These are phyloP conservation scores for Petunia secreta DNA, from an alignment of 257 asterid species.

Conservation along the genomic window DNA sequence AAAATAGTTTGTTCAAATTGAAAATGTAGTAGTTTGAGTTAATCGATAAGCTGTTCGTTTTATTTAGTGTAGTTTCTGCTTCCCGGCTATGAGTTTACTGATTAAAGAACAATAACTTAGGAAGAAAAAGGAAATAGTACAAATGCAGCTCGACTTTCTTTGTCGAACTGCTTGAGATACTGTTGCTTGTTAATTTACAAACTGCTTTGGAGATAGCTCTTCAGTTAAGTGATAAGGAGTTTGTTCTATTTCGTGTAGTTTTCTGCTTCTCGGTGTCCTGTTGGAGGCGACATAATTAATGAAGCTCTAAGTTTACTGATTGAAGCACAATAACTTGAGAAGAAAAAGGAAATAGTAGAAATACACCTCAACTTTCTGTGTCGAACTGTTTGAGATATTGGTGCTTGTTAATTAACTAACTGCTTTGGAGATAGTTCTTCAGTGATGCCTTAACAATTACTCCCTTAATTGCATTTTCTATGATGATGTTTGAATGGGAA, in stretches of 20 bases:
- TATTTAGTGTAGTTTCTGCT: not conserved
- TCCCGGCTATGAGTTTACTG: not conserved
- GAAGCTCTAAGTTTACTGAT: not conserved
- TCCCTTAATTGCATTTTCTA: not conserved
- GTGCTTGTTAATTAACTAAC: not conserved
- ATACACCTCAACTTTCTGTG: conserved; percentile 1
- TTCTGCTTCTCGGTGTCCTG: conserved; percentile 5
- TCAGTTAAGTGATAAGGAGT: not conserved
- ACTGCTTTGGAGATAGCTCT: conserved; percentile 11
- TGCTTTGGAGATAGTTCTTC: conserved; percentile 11
- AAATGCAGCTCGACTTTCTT: not conserved
- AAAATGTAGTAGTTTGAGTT: not conserved
- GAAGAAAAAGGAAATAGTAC: not conserved
- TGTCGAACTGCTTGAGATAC: not conserved
- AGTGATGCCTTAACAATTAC: not conserved
- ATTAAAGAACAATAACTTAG: not conserved
- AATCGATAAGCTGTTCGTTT: not conserved
- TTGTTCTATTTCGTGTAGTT: not conserved
- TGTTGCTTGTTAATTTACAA: not conserved
- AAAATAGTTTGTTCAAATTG: not conserved
- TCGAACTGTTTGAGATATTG: not conserved
- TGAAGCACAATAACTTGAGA: no score
- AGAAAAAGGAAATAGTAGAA: not conserved
- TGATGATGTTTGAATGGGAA: not conserved
- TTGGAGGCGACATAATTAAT: not conserved